Evolutionary conservation across 108 stramenopile species (phyloP).

Genomic region (Skeletonema grethae): DNA sequence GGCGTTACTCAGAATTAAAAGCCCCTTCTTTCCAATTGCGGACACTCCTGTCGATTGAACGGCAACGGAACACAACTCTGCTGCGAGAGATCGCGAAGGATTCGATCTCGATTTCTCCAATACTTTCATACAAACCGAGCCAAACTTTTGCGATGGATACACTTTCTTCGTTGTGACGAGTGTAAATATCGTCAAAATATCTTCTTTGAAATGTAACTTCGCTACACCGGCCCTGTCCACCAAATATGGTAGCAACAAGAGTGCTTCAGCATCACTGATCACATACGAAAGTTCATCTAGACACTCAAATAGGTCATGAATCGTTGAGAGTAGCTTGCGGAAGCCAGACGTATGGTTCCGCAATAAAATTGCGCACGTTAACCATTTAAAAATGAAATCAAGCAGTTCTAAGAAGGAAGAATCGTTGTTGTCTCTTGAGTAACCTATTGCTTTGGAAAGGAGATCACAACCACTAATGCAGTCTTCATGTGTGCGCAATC

Average conservation of each 20-base stretch:
- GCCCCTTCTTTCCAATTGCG: conserved; percentile 81
- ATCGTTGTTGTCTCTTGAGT: conserved; percentile 52
- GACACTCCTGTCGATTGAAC: conserved; percentile 60
- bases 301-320: conserved; percentile 40
- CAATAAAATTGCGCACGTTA: conserved; percentile 63
- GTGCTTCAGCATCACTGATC: conserved; percentile 60
- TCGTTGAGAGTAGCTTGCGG: conserved; percentile 58
- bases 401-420: conserved; percentile 61
- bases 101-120: conserved; percentile 65
- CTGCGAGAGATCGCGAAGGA: conserved; percentile 68
- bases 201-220: conserved; percentile 68
- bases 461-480: conserved; percentile 65
- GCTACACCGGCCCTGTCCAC: conserved; percentile 79
- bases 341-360: conserved; percentile 80
- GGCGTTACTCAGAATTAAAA: conserved; percentile 58
- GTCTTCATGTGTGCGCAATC: conserved; percentile 79
- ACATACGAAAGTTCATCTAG: conserved; percentile 56
- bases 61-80: conserved; percentile 58
- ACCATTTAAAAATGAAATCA: conserved; percentile 81
- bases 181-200: conserved; percentile 56
- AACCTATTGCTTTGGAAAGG: conserved; percentile 55
- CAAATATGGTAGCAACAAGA: conserved; percentile 66
- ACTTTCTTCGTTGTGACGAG: conserved; percentile 50
- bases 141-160: conserved; percentile 56
- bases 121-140: conserved; percentile 70